Conservation (phyloP, 1,139 yeast genomes). For the Candida tetrigidarum region DNA sequence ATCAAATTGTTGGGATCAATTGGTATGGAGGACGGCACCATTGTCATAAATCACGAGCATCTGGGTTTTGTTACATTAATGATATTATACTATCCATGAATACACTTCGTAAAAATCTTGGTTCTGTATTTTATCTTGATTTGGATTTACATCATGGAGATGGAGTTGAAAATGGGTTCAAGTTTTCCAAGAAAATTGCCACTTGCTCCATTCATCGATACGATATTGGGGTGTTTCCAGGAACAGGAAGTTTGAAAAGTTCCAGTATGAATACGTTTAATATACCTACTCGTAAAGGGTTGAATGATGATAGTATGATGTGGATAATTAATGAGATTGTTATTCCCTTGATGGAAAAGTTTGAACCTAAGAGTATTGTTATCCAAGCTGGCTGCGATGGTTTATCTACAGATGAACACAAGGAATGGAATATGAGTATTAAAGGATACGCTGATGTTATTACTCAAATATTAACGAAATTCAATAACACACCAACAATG, state of each 20-base stretch:
- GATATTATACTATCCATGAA: slow-evolving; percentile 64
- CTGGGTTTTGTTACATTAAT: slow-evolving; percentile 78
- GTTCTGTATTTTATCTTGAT: slow-evolving; percentile 65
- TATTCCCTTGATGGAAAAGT: slow-evolving; percentile 41
- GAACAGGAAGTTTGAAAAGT: slow-evolving; percentile 54
- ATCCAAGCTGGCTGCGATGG: slow-evolving; percentile 81
- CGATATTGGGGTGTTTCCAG: slow-evolving; percentile 75
- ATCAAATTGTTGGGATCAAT: slow-evolving; percentile 52
- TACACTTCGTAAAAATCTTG: slow-evolving; percentile 46
- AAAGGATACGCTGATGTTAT: slow-evolving; percentile 50
- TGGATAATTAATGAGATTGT: slow-evolving; percentile 46
- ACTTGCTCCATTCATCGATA: slow-evolving; percentile 68
- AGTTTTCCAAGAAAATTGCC: slow-evolving; percentile 55
- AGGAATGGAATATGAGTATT: slow-evolving; percentile 72
- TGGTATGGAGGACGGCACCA: slow-evolving; percentile 89
- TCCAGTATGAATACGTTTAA: slow-evolving; percentile 46
- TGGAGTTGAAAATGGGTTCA: slow-evolving; percentile 74
- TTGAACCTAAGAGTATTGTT: slow-evolving; percentile 57
- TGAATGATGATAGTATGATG: slow-evolving; percentile 48
- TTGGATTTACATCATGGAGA: slow-evolving; percentile 82
- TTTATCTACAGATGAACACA: slow-evolving; percentile 53
- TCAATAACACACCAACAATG: slow-evolving; percentile 38
- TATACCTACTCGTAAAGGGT: slow-evolving; percentile 61
- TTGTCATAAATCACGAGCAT: slow-evolving; percentile 55
- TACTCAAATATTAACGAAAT: slow-evolving; percentile 27